Conservation (phyloP, 2,329 filamentous ascomycete genomes). For the Elsinoe fawcettii region DNA sequence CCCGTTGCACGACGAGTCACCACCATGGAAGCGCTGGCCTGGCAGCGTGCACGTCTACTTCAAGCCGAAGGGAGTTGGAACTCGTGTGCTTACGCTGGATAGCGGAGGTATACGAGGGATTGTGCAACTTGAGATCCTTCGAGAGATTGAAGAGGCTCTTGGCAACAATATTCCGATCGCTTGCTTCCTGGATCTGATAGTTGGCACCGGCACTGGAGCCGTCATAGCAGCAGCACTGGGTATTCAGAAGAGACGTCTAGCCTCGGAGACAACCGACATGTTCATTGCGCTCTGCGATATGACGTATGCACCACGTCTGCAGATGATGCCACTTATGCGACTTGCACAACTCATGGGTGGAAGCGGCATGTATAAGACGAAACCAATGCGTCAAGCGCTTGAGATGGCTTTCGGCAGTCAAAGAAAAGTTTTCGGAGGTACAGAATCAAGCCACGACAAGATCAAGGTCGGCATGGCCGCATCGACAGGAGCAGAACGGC, state of each 20-base stretch:
- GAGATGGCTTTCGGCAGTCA: slow-evolving; percentile 32
- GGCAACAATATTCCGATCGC: slow-evolving; percentile 36
- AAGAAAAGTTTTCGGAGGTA: slow-evolving; percentile 33
- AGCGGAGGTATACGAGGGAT: slow-evolving; percentile 43
- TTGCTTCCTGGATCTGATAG: slow-evolving; percentile 44
- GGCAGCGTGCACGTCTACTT: slow-evolving; percentile 25
- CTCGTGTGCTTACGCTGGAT: slow-evolving; percentile 18
- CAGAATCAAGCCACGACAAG: slow-evolving; percentile 14
- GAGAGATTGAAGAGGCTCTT: slow-evolving; percentile 34
- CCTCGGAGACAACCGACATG: slow-evolving; percentile 33
- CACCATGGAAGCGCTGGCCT: slow-evolving; percentile 39
- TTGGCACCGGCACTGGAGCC: slow-evolving; percentile 41
- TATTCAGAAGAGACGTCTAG: slow-evolving; percentile 29
- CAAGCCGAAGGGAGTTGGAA: slow-evolving; percentile 24
- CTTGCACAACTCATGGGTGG: slow-evolving; percentile 26
- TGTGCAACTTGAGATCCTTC: slow-evolving; percentile 38
- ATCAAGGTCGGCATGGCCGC: slow-evolving; percentile 39
- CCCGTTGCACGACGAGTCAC: slow-evolving; percentile 27
- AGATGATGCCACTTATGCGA: slow-evolving; percentile 30
- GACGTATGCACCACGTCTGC: slow-evolving; percentile 36
- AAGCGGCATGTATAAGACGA: slow-evolving; percentile 28
- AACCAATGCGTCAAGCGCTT: slow-evolving; percentile 30
- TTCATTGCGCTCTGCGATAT: slow-evolving; percentile 35
- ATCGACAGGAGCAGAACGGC: slow-evolving; percentile 33
- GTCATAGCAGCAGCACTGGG: slow-evolving; percentile 38